Conservation (phyloP, 805 yeast species). For the Barnettozyma californica region DNA sequence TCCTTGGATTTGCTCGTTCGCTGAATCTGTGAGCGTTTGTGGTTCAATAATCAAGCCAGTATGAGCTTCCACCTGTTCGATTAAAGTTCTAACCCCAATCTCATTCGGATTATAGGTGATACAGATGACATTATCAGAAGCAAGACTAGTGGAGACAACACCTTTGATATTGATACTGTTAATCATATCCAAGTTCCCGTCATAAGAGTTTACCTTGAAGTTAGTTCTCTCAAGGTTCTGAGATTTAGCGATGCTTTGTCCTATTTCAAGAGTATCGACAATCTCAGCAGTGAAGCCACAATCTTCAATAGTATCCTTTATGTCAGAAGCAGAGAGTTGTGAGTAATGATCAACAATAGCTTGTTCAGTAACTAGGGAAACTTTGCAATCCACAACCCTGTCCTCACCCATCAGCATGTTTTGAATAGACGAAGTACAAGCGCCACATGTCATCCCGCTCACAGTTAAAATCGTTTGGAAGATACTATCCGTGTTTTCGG, state of each 20-base stretch:
- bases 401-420: constrained; percentile 41
- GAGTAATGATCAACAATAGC: constrained; percentile 52
- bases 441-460: constrained; percentile 27
- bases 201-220: constrained; percentile 9
- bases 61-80: constrained; percentile 30
- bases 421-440: constrained; percentile 54
- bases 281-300: constrained; percentile 62
- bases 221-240: constrained; percentile 10
- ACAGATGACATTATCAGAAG: constrained; percentile 3
- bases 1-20: constrained; percentile 58
- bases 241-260: not conserved
- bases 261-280: constrained; percentile 11
- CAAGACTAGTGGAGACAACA: constrained; percentile 2
- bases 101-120: constrained; percentile 45
- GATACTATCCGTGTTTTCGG: not conserved
- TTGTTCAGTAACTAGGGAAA: constrained; percentile 72
- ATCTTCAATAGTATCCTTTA: constrained; percentile 60
- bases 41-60: constrained; percentile 38
- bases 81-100: constrained; percentile 61
- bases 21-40: constrained; percentile 44
- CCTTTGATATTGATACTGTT: constrained; percentile 9
- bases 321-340: constrained; percentile 23
- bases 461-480: constrained; percentile 9
- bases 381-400: constrained; percentile 51
- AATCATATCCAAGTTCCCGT: not conserved